phyloP scores from a whole-genome alignment of 2,329 filamentous ascomycete species.

The Aspergillus fischeri region DNA sequence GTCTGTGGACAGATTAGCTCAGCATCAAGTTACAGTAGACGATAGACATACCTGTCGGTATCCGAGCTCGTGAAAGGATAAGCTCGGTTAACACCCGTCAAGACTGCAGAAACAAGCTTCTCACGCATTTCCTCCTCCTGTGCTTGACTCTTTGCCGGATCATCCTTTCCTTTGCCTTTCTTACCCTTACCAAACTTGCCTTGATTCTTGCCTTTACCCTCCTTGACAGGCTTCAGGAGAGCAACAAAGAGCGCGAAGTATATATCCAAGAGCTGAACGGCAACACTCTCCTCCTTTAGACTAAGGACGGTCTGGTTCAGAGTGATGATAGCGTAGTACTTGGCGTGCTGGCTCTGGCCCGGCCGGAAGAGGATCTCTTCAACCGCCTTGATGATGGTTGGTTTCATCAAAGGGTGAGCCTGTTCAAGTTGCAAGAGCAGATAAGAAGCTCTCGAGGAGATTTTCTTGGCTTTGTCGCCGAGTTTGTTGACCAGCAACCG shows the following conservation, averaged over 20 bases:
- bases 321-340: slow-evolving; percentile 94
- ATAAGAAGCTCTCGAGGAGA: slow-evolving; percentile 89
- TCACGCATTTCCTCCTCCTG: slow-evolving; percentile 70
- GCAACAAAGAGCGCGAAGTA: slow-evolving; percentile 88
- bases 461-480: slow-evolving; percentile 91
- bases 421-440: slow-evolving; percentile 86
- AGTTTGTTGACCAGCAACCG: slow-evolving; percentile 93
- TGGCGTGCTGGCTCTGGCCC: slow-evolving; percentile 80
- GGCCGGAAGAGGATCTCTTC: slow-evolving; percentile 87
- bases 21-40: slow-evolving; percentile 9
- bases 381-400: slow-evolving; percentile 75
- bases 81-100: slow-evolving; percentile 93
- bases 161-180: slow-evolving; percentile 47
- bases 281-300: slow-evolving; percentile 73
- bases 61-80: slow-evolving; percentile 87
- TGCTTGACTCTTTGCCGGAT: slow-evolving; percentile 31
- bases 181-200: slow-evolving; percentile 33
- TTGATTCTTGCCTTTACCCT: slow-evolving; percentile 36
- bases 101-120: slow-evolving; percentile 84
- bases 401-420: slow-evolving; percentile 90
- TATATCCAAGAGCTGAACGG: slow-evolving; percentile 76
- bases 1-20: slow-evolving; percentile 40
- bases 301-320: slow-evolving; percentile 95
- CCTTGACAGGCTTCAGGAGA: slow-evolving; percentile 62
- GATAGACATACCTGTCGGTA: slow-evolving; percentile 59